Conservation (phyloP, 2,329 filamentous ascomycete genomes). For the Colletotrichum scovillei region DNA sequence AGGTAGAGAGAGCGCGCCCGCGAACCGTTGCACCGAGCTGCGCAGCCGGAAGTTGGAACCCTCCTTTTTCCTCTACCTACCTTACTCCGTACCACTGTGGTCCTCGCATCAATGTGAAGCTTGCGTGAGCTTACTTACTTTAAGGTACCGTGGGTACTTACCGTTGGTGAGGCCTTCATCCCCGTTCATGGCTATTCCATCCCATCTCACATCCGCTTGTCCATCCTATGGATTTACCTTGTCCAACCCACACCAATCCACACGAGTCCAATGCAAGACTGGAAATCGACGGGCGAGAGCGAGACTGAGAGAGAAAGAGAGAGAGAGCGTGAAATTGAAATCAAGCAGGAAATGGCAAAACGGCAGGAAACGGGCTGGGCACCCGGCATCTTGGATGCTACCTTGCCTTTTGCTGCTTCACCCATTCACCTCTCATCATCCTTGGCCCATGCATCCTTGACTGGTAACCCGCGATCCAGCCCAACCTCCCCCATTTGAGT, state of each 20-base stretch:
- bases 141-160: too few species aligned
- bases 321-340: not conserved
- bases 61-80: not conserved
- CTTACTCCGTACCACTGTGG: too few species aligned
- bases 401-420: constrained; percentile 11
- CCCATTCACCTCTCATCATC: constrained; percentile 6
- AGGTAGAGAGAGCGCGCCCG: not conserved
- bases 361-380: constrained; percentile 37
- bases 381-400: constrained; percentile 29
- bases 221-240: too few species aligned
- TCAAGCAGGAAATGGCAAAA: not conserved
- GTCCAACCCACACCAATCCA: too few species aligned
- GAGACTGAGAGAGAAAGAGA: not conserved
- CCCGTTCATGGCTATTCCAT: not conserved
- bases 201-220: not conserved
- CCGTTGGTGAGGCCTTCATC: not conserved
- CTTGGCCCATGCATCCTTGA: constrained; percentile 10
- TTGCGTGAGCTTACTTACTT: not conserved
- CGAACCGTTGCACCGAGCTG: constrained; percentile 18
- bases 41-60: not conserved
- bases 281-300: too few species aligned
- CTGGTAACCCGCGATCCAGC: constrained; percentile 15
- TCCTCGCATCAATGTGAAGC: not conserved
- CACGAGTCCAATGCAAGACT: too few species aligned
- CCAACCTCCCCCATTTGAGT: constrained; percentile 24